These are phyloP conservation scores for Podochytrium sp. DNA, from an alignment of 192 early-diverging fungal genomes.

Conservation along the genomic window DNA sequence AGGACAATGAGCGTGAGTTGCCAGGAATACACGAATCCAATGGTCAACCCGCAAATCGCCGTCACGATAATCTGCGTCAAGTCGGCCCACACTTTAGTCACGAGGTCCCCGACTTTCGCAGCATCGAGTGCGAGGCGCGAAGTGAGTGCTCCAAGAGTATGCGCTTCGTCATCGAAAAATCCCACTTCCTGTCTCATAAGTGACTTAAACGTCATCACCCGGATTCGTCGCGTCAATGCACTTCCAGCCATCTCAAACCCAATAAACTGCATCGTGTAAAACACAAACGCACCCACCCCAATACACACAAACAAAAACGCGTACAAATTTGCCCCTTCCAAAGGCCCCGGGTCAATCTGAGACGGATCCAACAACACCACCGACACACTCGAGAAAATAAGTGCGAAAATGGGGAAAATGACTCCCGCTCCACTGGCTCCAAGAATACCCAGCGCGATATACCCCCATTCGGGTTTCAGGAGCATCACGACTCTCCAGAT, in stretches of 20 bases:
- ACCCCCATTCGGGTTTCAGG: constrained; percentile 57
- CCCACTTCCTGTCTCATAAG: constrained; percentile 52
- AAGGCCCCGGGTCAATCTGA: constrained; percentile 33
- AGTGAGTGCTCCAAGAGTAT: constrained; percentile 76
- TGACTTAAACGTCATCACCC: constrained; percentile 41
- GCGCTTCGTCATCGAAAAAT: constrained; percentile 49
- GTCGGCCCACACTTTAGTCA: constrained; percentile 56
- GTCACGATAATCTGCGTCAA: constrained; percentile 57
- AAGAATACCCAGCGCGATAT: constrained; percentile 29
- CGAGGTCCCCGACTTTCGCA: constrained; percentile 45
- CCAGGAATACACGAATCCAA: constrained; percentile 73
- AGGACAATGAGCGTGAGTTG: constrained; percentile 76
- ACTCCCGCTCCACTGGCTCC: constrained; percentile 23
- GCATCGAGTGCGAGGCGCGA: constrained; percentile 84
- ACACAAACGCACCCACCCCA: constrained; percentile 53
- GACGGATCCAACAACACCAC: constrained; percentile 43
- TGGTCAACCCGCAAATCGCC: constrained; percentile 45
- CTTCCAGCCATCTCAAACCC: constrained; percentile 48
- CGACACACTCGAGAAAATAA: constrained; percentile 19
- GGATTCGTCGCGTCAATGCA: constrained; percentile 45
- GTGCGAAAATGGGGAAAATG: constrained; percentile 25
- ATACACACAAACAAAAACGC: constrained; percentile 65
- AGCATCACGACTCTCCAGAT: constrained; percentile 51
- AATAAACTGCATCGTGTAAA: constrained; percentile 50
- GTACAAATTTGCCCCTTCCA: constrained; percentile 64